A percentile compares a stretch with the other conserved stretches of the same genome.
Evolutionary conservation across 1,139 yeast genomes (phyloP).

Genomic region (Schizosaccharomyces versatilis): DNA sequence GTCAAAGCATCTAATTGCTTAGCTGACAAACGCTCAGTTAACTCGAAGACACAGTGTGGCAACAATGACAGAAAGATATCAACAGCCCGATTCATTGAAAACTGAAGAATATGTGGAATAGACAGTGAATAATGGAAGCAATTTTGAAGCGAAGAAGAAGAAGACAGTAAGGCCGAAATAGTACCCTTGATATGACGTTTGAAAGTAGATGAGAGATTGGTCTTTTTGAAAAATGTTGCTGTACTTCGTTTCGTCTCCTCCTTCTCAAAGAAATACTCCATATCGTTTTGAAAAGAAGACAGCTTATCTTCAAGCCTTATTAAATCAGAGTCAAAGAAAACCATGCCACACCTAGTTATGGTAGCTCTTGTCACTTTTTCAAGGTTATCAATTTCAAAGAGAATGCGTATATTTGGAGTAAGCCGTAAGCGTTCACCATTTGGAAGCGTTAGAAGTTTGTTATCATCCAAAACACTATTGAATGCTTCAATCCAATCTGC

Average conservation of each 20-base stretch:
- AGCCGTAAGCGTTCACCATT: constrained; percentile 66
- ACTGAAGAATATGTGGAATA: too few relatives aligned
- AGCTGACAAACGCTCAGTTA: too few relatives aligned
- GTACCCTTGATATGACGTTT: too few relatives aligned
- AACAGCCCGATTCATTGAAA: too few relatives aligned
- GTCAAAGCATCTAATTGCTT: too few relatives aligned
- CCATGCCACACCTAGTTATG: constrained; percentile 76
- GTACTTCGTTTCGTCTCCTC: background rate
- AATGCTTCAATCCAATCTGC: constrained; percentile 87
- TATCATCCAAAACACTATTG: constrained; percentile 77
- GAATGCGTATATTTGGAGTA: constrained; percentile 38
- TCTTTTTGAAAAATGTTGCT: background rate
- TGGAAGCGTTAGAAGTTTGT: constrained; percentile 57
- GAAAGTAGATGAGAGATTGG: too few relatives aligned
- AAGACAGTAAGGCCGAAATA: too few relatives aligned
- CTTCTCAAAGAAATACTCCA: background rate
- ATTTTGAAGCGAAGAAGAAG: too few relatives aligned
- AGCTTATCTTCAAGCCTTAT: background rate
- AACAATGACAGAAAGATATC: too few relatives aligned
- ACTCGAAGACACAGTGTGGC: too few relatives aligned
- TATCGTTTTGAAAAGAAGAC: background rate
- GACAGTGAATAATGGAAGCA: too few relatives aligned
- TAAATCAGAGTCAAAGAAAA: constrained; percentile 35
- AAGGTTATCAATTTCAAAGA: constrained; percentile 59
- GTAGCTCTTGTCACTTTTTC: constrained; percentile 71